Percentiles rank a stretch among this genome's conserved stretches.
These are phyloP conservation scores for Acacia melanoxylon DNA, from an alignment of 306 rosid genomes.

Conservation along the genomic window DNA sequence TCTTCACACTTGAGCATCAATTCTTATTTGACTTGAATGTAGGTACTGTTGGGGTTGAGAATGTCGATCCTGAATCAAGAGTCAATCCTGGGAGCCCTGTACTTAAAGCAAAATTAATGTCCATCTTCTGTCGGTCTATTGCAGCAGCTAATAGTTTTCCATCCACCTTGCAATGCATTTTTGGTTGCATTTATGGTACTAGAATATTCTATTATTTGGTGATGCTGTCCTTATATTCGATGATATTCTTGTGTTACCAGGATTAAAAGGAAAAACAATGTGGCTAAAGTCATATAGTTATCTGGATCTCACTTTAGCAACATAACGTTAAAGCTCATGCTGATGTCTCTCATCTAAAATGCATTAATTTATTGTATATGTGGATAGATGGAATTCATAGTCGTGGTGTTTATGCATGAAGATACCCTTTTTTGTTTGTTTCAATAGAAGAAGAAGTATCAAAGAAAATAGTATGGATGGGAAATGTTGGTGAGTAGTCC, in stretches of 20 bases:
- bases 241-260: slow-evolving; percentile 22
- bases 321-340: neutral
- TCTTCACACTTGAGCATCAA: slow-evolving; percentile 13
- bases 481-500: slow-evolving; percentile 5
- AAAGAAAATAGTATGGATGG: neutral
- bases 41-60: slow-evolving; percentile 74
- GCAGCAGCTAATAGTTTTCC: slow-evolving; percentile 95
- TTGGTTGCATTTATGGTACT: slow-evolving; percentile 91
- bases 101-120: slow-evolving; percentile 81
- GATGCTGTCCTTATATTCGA: slow-evolving; percentile 25
- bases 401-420: neutral
- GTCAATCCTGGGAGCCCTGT: slow-evolving; percentile 76
- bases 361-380: neutral
- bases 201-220: slow-evolving; percentile 15
- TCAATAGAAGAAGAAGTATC: neutral
- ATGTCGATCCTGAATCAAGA: slow-evolving; percentile 63
- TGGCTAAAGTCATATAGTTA: slow-evolving; percentile 11
- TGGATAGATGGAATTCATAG: neutral
- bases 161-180: slow-evolving; percentile 91
- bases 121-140: slow-evolving; percentile 90
- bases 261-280: neutral
- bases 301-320: neutral
- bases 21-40: slow-evolving; percentile 34
- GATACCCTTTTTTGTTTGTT: neutral
- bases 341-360: neutral